These are phyloP conservation scores for Cryptomeria japonica DNA, from an alignment of 75 land plant species.

Conservation along the genomic window DNA sequence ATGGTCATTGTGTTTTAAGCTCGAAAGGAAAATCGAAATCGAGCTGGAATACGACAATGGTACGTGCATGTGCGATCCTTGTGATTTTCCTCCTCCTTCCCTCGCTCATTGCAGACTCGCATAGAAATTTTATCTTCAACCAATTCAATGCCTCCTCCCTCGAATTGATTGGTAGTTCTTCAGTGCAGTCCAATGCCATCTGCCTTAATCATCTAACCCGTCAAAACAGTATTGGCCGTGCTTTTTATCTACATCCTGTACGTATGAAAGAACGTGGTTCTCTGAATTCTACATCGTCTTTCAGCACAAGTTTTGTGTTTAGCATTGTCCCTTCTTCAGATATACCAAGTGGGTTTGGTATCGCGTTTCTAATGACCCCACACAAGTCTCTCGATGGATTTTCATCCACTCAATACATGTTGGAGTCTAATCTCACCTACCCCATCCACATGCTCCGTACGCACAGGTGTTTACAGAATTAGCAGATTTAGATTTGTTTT, in stretches of 20 bases:
- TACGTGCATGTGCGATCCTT: no score
- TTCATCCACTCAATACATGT: neutral
- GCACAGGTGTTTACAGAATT: no score
- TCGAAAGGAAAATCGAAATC: no score
- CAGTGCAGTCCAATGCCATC: neutral
- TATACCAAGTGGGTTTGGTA: neutral
- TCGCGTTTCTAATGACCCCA: slow-evolving; percentile 14
- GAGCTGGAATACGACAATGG: no score
- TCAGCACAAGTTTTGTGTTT: slow-evolving; percentile 10
- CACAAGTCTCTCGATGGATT: neutral
- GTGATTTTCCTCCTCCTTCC: no score
- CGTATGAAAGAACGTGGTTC: neutral
- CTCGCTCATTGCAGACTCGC: no score
- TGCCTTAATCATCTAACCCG: neutral
- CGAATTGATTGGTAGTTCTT: neutral
- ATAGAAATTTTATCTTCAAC: no score
- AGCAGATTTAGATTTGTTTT: no score
- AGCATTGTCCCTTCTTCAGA: neutral
- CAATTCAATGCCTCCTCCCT: no score
- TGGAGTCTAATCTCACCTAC: no score
- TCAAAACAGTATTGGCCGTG: neutral
- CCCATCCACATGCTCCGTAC: no score
- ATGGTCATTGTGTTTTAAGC: no score
- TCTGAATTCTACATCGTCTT: neutral
- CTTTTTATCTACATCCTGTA: neutral